These are phyloP conservation scores for Copromyces sp. DNA, from an alignment of 495 filamentous ascomycete genomes.

Conservation along the genomic window DNA sequence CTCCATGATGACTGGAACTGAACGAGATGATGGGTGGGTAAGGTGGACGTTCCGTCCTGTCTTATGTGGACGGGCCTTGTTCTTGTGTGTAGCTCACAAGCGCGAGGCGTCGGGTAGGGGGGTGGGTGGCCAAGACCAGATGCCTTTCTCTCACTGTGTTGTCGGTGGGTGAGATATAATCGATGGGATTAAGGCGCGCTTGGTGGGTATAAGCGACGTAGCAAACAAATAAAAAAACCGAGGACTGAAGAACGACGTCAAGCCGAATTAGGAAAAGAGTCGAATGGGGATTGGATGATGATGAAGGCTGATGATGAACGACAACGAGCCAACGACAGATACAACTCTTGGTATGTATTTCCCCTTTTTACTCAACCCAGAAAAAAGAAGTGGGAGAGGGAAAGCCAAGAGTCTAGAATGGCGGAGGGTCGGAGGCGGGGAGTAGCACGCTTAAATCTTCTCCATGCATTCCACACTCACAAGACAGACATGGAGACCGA, in stretches of 20 bases:
- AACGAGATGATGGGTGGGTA: background rate
- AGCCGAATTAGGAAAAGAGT: background rate
- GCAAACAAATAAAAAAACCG: background rate
- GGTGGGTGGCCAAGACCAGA: background rate
- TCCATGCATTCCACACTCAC: background rate
- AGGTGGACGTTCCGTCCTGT: background rate
- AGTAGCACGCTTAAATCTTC: background rate
- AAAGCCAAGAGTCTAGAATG: background rate
- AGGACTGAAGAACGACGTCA: background rate
- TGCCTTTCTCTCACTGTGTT: background rate
- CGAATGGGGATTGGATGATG: background rate
- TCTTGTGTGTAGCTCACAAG: background rate
- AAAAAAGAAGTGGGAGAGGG: background rate
- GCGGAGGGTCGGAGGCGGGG: background rate
- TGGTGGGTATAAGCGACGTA: background rate
- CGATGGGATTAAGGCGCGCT: background rate
- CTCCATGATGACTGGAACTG: slow-evolving; percentile 13
- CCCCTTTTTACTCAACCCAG: background rate
- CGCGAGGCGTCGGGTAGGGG: background rate
- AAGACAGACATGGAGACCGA: background rate
- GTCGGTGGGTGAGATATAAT: background rate
- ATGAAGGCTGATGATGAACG: background rate
- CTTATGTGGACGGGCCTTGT: background rate
- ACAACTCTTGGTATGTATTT: background rate
- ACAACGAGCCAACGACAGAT: background rate